Conservation (phyloP, 345 rosid species). For the Eucalyptus cloeziana region DNA sequence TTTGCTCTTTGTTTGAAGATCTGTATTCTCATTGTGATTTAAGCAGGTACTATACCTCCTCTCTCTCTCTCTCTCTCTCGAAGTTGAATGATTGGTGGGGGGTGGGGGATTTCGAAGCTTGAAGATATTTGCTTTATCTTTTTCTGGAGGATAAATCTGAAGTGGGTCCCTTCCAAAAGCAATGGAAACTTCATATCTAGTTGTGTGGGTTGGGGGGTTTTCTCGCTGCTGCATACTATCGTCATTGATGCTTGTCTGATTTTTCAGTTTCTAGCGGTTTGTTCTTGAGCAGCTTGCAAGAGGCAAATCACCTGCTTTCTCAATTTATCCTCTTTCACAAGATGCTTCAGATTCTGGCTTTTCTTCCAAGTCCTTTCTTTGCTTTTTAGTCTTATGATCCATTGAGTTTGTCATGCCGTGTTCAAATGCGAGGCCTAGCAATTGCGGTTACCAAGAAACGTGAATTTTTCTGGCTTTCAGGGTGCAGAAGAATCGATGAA, state of each 20-base stretch:
- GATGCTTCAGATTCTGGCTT: not conserved
- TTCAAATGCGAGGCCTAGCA: not conserved
- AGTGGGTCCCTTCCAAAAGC: not conserved
- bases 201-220: not conserved
- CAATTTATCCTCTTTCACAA: not conserved
- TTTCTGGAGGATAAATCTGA: not conserved
- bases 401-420: not conserved
- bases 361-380: not conserved
- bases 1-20: not conserved
- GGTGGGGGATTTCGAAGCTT: not conserved
- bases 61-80: not conserved
- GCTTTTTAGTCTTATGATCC: not conserved
- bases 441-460: not conserved
- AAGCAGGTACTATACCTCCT: not conserved
- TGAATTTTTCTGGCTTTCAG: not conserved
- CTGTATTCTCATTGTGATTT: not conserved
- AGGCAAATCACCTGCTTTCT: not conserved
- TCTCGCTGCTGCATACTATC: not conserved
- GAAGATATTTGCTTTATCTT: not conserved
- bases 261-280: not conserved
- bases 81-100: not conserved
- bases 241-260: not conserved
- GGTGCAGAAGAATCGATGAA: not conserved
- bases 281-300: not conserved
- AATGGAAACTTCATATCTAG: conserved; percentile 3